phyloP scores from a whole-genome alignment of 345 rosid species.

The Citropsis articulata region DNA sequence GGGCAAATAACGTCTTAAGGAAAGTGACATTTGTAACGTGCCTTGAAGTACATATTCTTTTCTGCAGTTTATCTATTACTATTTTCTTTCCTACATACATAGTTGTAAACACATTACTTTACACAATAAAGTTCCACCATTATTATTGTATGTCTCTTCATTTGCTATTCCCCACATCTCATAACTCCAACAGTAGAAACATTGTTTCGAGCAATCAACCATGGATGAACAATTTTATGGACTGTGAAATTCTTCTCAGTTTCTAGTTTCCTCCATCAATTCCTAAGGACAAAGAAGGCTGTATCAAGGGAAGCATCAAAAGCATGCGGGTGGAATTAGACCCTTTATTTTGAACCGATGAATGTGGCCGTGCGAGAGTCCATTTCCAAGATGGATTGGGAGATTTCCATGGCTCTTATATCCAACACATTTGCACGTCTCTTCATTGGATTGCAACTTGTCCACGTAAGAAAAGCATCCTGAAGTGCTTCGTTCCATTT shows the following conservation, averaged over 20 bases:
- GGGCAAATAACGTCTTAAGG: too few relatives aligned
- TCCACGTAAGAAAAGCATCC: constrained; percentile 37
- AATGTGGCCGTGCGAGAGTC: constrained; percentile 13
- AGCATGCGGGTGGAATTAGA: constrained; percentile 35
- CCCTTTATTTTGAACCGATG: constrained; percentile 29
- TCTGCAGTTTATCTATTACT: too few relatives aligned
- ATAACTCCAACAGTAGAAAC: too few relatives aligned
- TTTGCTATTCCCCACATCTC: too few relatives aligned
- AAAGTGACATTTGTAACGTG: too few relatives aligned
- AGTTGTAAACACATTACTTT: too few relatives aligned
- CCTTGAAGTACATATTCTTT: too few relatives aligned
- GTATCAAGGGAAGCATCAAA: constrained; percentile 39
- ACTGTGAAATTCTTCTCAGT: constrained; percentile 38
- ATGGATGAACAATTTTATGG: constrained; percentile 7
- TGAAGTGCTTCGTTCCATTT: constrained; percentile 30
- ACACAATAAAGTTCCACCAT: too few relatives aligned
- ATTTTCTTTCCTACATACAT: too few relatives aligned
- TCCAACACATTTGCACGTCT: constrained; percentile 41
- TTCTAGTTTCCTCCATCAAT: constrained; percentile 40
- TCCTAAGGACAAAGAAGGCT: constrained; percentile 18
- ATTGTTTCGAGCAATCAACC: neutral
- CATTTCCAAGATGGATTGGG: constrained; percentile 46
- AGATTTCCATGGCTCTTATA: constrained; percentile 37
- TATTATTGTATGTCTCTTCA: too few relatives aligned
- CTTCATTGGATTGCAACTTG: constrained; percentile 36